Conservation (phyloP, 2,329 filamentous ascomycete species). For the Pseudocercospora cruenta region DNA sequence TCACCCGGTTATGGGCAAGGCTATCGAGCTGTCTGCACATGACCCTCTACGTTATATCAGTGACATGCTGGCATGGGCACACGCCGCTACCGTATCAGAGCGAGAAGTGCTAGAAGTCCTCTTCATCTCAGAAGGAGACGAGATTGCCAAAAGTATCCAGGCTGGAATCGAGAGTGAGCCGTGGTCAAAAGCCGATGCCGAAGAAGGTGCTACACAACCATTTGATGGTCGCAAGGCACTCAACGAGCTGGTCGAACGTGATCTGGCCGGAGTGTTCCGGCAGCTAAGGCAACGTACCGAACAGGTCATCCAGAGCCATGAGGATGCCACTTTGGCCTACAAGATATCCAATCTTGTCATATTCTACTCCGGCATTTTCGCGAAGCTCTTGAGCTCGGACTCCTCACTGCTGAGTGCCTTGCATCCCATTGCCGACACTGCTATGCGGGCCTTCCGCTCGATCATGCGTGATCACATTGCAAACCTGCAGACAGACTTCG, state of each 20-base stretch:
- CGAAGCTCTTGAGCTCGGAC: constrained; percentile 71
- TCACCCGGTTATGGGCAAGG: constrained; percentile 63
- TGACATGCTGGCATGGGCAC: constrained; percentile 97
- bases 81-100: constrained; percentile 92
- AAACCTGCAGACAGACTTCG: constrained; percentile 71
- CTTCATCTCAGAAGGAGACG: constrained; percentile 87
- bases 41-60: constrained; percentile 90
- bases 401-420: constrained; percentile 73
- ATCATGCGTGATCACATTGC: constrained; percentile 80
- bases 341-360: constrained; percentile 85
- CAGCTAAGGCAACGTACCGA: constrained; percentile 89
- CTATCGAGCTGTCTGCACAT: constrained; percentile 91
- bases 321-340: constrained; percentile 85
- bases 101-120: constrained; percentile 87
- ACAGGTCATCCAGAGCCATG: constrained; percentile 88
- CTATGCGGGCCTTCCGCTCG: constrained; percentile 78
- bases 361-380: constrained; percentile 87
- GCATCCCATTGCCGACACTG: constrained; percentile 70
- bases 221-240: constrained; percentile 84
- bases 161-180: constrained; percentile 80
- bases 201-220: constrained; percentile 47
- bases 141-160: constrained; percentile 80
- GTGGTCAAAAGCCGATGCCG: constrained; percentile 66
- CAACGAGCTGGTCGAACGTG: constrained; percentile 82
- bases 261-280: constrained; percentile 77